Base-by-base conservation (phyloP, 768 basidiomycete genomes). In the Podaxis sp. region DNA sequence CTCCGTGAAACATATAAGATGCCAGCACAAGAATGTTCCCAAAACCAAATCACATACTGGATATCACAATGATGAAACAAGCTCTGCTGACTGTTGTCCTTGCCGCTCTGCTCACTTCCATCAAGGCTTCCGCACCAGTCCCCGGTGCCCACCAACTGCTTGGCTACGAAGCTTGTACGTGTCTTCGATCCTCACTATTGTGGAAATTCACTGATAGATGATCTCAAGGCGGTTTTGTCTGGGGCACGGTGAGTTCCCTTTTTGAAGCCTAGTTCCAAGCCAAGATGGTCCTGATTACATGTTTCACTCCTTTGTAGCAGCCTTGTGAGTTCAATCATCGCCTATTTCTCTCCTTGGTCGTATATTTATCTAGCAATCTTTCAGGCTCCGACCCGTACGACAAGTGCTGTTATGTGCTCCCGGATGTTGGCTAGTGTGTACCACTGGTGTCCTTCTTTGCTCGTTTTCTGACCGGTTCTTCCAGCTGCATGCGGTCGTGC, bases 81-180 rank as follows among this genome's bases (percentile, higher is more conserved):
- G 28, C 57, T n/a, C 39, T 48, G 30, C 33, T 58, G 11, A 7
- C n/a, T 36, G 17, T 44, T 22, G 17, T 58, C 28, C 11, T 48
- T 22, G 36, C 57, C n/a, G 57, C 33, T 30, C 12, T 28, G 9
- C 30, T 49, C 28, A 44, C 40, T 30, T 58, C 44, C 11, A 39
- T 44, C 7, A 58, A 38, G 4, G 44, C 57, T 8, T 28, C 36
- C 12, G 46, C 46, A n/a, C 46, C 46, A 48, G 57, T 17, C 15
- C 11, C 15, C 15, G 57, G 48, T 12, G 26, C 33, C 24, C 5
- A 11, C 4, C 57, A 17, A 17, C 44, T 58, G 2, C 57, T 30
- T 58, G 57, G 57, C 12, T 22, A 44, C 33, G 28, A 58, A 36
- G 11, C 57, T 48, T 58, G 57, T 58, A 15, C 33, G 53, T 22